These are phyloP conservation scores for Pachysolen tannophilus DNA, from an alignment of 805 yeast genomes.

Conservation along the genomic window DNA sequence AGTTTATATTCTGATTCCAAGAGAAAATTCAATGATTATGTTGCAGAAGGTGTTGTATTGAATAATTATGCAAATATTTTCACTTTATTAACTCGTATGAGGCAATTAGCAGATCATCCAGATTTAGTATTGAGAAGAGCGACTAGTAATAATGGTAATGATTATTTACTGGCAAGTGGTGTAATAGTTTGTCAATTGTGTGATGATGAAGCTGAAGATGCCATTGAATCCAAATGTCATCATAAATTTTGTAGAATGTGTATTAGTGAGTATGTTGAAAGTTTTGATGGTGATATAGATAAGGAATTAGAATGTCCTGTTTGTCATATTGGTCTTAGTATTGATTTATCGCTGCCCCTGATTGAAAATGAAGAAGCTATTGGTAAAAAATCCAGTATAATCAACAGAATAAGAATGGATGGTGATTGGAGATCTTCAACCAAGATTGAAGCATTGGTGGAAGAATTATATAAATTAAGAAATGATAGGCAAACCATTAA, in stretches of 20 bases:
- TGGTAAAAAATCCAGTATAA: conserved; percentile 63
- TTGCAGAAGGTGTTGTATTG: conserved; percentile 92
- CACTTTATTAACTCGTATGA: conserved; percentile 92
- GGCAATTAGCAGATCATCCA: conserved; percentile 98
- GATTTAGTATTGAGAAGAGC: conserved; percentile 80
- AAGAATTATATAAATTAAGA: conserved; percentile 79
- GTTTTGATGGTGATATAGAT: conserved; percentile 52
- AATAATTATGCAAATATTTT: conserved; percentile 97
- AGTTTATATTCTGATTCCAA: conserved; percentile 81
- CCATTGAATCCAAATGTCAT: conserved; percentile 89
- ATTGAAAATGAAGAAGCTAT: conserved; percentile 55
- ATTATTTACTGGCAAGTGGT: conserved; percentile 24
- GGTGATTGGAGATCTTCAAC: conserved; percentile 93
- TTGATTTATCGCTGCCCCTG: conserved; percentile 83
- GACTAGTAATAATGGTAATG: conserved; percentile 29
- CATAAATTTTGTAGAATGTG: conserved; percentile 93
- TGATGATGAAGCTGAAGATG: conserved; percentile 98
- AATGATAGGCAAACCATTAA: conserved; percentile 86
- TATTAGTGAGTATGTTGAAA: conserved; percentile 80
- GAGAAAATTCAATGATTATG: conserved; percentile 85
- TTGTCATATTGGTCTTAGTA: conserved; percentile 88
- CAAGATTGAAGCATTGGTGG: conserved; percentile 92
- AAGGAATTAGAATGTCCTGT: conserved; percentile 81
- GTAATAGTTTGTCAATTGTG: conserved; percentile 84
- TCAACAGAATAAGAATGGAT: conserved; percentile 80